These are phyloP conservation scores for Rubus idaeus DNA, from an alignment of 306 rosid genomes.

Conservation along the genomic window DNA sequence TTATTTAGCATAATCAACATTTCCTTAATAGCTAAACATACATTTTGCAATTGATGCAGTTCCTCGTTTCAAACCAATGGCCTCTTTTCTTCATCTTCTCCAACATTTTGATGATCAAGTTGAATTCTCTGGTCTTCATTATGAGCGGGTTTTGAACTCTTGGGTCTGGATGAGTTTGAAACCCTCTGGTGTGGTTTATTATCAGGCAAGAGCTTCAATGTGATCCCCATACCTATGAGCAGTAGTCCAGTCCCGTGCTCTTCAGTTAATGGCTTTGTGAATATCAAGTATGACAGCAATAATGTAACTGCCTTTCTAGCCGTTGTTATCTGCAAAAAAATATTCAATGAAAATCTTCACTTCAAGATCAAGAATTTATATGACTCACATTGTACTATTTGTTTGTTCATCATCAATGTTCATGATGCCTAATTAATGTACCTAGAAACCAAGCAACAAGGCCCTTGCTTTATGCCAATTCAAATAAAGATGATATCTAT, in stretches of 20 bases:
- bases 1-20: slow-evolving; percentile 3
- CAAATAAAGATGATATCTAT: background rate
- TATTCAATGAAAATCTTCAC: slow-evolving; percentile 14
- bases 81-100: slow-evolving; percentile 57
- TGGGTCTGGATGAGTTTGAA: slow-evolving; percentile 23
- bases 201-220: slow-evolving; percentile 80
- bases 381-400: background rate
- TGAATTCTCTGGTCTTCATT: slow-evolving; percentile 32
- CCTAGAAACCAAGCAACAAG: background rate
- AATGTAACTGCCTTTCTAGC: slow-evolving; percentile 94
- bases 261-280: slow-evolving; percentile 92
- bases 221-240: slow-evolving; percentile 88
- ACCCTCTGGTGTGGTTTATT: slow-evolving; percentile 38
- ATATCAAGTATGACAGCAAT: slow-evolving; percentile 79
- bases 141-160: slow-evolving; percentile 26
- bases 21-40: background rate
- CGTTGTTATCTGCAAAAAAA: slow-evolving; percentile 68
- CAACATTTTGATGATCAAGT: slow-evolving; percentile 16
- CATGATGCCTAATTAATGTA: background rate
- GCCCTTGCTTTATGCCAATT: background rate
- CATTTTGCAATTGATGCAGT: background rate
- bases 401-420: background rate
- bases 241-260: slow-evolving; percentile 86
- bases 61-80: slow-evolving; percentile 45
- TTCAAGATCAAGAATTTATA: slow-evolving; percentile 6